Conservation (phyloP, 805 yeast genomes). For the Wickerhamomyces hampshirensis region DNA sequence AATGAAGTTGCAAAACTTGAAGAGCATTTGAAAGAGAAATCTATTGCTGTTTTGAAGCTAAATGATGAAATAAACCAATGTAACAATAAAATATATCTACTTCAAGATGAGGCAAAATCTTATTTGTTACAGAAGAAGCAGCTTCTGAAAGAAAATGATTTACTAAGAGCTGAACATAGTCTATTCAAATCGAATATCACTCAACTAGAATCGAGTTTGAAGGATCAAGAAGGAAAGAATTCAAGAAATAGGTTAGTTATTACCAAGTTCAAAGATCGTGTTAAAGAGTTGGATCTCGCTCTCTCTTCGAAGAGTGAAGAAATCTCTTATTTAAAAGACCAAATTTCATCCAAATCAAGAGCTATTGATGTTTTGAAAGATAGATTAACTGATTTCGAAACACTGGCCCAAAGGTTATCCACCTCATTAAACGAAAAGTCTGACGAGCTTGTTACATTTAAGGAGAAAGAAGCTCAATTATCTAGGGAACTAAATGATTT, state of each 20-base stretch:
- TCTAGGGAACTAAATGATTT: neutral
- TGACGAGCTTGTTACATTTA: neutral
- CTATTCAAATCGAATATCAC: constrained; percentile 17
- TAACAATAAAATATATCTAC: constrained; percentile 15
- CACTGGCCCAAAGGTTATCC: constrained; percentile 12
- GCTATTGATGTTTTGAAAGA: constrained; percentile 10
- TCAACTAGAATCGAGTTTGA: constrained; percentile 8
- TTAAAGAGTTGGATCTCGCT: constrained; percentile 9
- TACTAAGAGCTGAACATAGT: constrained; percentile 17
- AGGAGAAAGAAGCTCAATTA: constrained; percentile 4
- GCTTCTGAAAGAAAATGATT: constrained; percentile 13
- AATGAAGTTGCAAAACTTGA: constrained; percentile 19
- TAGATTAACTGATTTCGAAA: constrained; percentile 16
- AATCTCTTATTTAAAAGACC: constrained; percentile 8
- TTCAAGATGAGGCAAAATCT: constrained; percentile 18
- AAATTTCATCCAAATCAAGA: constrained; percentile 15
- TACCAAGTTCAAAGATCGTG: constrained; percentile 19
- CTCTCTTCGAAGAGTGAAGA: constrained; percentile 8
- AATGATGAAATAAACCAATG: constrained; percentile 12
- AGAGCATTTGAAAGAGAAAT: constrained; percentile 17
- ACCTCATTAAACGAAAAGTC: constrained; percentile 4
- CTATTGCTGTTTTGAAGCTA: constrained; percentile 9
- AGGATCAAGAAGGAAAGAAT: constrained; percentile 12
- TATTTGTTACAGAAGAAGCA: constrained; percentile 17
- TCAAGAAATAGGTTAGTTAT: constrained; percentile 15